Evolutionary conservation across 306 rosid species (phyloP).

Genomic region (Carpinus fangiana): DNA sequence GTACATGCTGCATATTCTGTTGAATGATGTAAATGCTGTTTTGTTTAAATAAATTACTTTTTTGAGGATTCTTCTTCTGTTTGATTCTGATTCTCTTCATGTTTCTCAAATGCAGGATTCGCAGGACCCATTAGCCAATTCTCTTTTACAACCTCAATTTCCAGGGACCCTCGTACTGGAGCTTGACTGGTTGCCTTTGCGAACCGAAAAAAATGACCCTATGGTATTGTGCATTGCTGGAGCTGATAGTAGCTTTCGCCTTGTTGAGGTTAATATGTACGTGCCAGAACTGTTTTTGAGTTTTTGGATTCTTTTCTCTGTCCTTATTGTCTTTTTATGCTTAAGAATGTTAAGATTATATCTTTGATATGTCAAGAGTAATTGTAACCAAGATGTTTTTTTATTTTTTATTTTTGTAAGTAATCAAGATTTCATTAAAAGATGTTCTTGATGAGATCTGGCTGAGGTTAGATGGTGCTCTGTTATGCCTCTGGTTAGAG

Average conservation of each 20-base stretch:
- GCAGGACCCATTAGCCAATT: conserved; percentile 87
- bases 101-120: conserved; percentile 67
- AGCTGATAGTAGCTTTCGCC: conserved; percentile 96
- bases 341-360: not conserved
- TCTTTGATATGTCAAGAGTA: not conserved
- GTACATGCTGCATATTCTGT: not conserved
- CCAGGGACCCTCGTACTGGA: conserved; percentile 91
- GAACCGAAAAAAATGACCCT: conserved; percentile 81
- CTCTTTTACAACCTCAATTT: conserved; percentile 88
- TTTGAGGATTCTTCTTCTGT: conserved; percentile 5
- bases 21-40: not conserved
- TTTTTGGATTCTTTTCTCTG: conserved; percentile 7
- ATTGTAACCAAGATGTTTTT: not conserved
- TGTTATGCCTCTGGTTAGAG: conserved; percentile 1
- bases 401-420: too few relatives aligned
- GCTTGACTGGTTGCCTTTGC: conserved; percentile 98
- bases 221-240: conserved; percentile 94
- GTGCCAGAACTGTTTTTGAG: conserved; percentile 39
- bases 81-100: not conserved
- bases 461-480: not conserved
- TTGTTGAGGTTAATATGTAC: conserved; percentile 71
- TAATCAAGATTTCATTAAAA: too few relatives aligned
- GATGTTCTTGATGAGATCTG: not conserved
- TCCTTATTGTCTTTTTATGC: conserved; percentile 6
- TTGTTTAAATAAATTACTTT: not conserved